A percentile compares a stretch with the other conserved stretches of the same genome.
Conservation (phyloP, 345 rosid species). For the Jatropha curcas region DNA sequence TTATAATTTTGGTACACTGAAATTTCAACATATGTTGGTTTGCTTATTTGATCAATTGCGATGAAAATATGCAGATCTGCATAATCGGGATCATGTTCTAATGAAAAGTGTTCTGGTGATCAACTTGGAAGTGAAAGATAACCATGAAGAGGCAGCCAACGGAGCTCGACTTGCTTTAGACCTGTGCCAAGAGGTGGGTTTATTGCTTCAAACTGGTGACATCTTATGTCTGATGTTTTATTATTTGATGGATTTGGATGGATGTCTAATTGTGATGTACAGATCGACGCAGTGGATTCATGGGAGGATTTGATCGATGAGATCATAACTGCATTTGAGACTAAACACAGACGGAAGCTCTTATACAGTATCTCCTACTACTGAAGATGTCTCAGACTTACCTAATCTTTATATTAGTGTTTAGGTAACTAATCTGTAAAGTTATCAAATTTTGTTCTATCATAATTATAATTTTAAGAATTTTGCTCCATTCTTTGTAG, state of each 20-base stretch:
- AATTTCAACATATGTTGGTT: too few species aligned
- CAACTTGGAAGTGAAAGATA: constrained; percentile 96
- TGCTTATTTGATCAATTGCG: not conserved
- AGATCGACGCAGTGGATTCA: constrained; percentile 77
- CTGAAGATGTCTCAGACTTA: constrained; percentile 30
- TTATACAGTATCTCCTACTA: constrained; percentile 76
- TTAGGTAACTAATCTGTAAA: too few species aligned
- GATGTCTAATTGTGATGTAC: not conserved
- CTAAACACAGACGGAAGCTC: constrained; percentile 74
- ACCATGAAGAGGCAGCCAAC: constrained; percentile 92
- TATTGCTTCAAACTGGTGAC: not conserved
- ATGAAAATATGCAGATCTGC: constrained; percentile 62
- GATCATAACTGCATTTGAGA: constrained; percentile 65
- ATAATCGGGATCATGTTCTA: constrained; percentile 68
- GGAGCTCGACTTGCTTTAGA: constrained; percentile 86
- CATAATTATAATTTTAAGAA: too few species aligned
- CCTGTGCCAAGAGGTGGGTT: constrained; percentile 73
- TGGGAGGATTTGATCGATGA: constrained; percentile 93
- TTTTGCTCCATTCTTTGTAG: not conserved
- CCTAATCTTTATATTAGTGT: not conserved
- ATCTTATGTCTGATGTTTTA: not conserved
- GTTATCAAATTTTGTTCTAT: not conserved
- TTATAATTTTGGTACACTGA: too few species aligned
- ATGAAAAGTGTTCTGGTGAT: constrained; percentile 75
- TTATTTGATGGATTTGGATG: not conserved